Base-by-base conservation (phyloP, 768 basidiomycete species). In the Pleurotus giganteus region DNA sequence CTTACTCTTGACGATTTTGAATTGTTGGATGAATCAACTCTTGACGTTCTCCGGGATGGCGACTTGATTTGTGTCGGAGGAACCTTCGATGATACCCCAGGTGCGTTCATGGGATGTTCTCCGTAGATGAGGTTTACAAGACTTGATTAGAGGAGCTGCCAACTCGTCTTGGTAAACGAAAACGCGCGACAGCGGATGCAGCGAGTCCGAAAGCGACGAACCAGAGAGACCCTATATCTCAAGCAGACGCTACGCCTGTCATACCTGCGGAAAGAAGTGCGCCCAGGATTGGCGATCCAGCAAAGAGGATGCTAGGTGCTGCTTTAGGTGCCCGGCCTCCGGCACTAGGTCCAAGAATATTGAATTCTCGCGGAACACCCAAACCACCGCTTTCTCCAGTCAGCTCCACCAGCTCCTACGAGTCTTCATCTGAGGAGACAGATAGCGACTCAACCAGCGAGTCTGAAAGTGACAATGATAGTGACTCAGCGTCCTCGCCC, bases 251-350 rank as follows among this genome's bases (percentile, higher is more conserved):
- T 11, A 52, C 50, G 7, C 31, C 32, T 13, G 17, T n/a, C 15
- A 23, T 21, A n/a, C 19, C 32, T 9, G n/a, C 50, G 13, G 13
- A 32, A 13, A 13, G 7, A 32, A 32, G 31, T 13, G 31, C n/a
- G 19, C 89, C 89, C 17, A 80, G 85, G 63, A 90, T 93, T 61
- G 91, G 91, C 34, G 88, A 93, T 67, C 89, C 91, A 31, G 91
- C 88, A 36, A 90, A 89, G 74, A 77, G 91, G 62, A 93, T 93
- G 89, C 77, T 93, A 17, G 91, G 89, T 34, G 86, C 86, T 54
- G 90, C 90, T 27, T 74, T 93, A 51, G 91, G 91, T 39, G 79
- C 92, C 58, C 79, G 89, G 69, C 89, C 91, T 69, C 91, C 91
- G 26, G 77, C 79, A 37, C 73, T 91, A 54, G 80, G 79, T 17